Percentiles rank a stretch among this genome's conserved stretches.
Conservation (phyloP, 2,329 filamentous ascomycete species). For the Septoria petroselini region DNA sequence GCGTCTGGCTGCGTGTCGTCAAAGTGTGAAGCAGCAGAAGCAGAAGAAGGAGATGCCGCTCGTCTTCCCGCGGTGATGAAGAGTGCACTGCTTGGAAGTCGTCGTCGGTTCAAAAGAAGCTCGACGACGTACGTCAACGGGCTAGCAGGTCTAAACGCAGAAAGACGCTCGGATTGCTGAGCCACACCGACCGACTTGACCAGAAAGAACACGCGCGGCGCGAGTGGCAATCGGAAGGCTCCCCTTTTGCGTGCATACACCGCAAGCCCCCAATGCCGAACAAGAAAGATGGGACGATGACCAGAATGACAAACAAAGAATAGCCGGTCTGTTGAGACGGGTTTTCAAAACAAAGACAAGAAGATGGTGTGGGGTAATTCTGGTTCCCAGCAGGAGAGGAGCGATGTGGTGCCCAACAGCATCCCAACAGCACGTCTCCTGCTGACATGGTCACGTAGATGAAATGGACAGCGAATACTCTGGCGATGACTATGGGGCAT, state of each 20-base stretch:
- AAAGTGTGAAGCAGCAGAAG: too few relatives aligned
- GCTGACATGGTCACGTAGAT: not conserved
- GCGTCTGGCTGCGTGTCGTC: not conserved
- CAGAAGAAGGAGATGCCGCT: too few relatives aligned
- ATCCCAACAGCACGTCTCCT: too few relatives aligned
- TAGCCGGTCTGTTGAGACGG: not conserved
- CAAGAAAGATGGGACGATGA: not conserved
- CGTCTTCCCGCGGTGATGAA: too few relatives aligned
- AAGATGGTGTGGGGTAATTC: not conserved
- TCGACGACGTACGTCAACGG: not conserved
- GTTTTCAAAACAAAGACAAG: not conserved
- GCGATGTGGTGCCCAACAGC: constrained; percentile 4
- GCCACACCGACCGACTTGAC: not conserved
- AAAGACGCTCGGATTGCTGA: not conserved
- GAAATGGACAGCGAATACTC: constrained; percentile 2
- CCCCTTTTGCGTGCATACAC: constrained; percentile 10
- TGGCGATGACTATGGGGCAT: not conserved
- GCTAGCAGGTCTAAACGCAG: not conserved
- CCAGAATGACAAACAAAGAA: not conserved
- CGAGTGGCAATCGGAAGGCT: constrained; percentile 5
- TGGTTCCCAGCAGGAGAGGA: too few relatives aligned
- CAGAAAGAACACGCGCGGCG: constrained; percentile 1
- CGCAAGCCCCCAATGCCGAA: not conserved
- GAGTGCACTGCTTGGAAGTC: not conserved
- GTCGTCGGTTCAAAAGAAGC: not conserved